Evolutionary conservation across 768 basidiomycete genomes (phyloP), one percentile per base, ranked within the genome.

Genomic region (Serendipita sp.): DNA sequence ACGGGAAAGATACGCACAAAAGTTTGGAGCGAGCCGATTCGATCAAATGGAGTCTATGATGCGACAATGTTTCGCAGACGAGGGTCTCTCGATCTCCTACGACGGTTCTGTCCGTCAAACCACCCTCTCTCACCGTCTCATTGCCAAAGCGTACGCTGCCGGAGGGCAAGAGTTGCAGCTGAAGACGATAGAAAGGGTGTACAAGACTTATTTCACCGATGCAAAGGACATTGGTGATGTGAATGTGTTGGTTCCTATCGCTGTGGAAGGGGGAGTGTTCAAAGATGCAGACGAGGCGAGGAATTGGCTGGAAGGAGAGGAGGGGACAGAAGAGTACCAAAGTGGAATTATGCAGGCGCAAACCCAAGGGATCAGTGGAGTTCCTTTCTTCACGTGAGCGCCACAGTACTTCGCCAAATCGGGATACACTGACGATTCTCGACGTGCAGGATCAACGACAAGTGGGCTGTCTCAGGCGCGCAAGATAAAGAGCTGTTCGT

Each of bases 391-490:
- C 34, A 81, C 90, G 56, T 60, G 30, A 5, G 56, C 32, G 48
- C 18, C 23, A 23, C 1, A 23, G 23, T 23, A 23, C 1, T 23
- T 23, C 23, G 23, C 23, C 23, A 1, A 23, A 23, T 23, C 23
- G 23, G 23, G 23, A 23, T 23, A 2, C 23, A 23, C 23, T 23
- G 23, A 23, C 23, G 23, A 23, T 23, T 23, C 23, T 23, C 23
- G 23, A 23, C 23, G 0, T 7, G 7, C 32, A 60, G 56, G 69
- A 85, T 91, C 68, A 83, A 89, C 72, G 80, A 82, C 13, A 85
- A 84, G 71, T 91, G 86, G 84, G 86, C 83, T 3, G 79, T 89
- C 35, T 83, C 80, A 58, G 88, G 88, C 5, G 84, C 84, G 10
- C 88, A 89, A 73, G 81, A 81, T 2, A 78, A 83, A 47, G 86